A percentile compares a stretch with the other conserved stretches of the same genome.
phyloP scores from a whole-genome alignment of 768 basidiomycete species.

The Amanita rubescens region DNA sequence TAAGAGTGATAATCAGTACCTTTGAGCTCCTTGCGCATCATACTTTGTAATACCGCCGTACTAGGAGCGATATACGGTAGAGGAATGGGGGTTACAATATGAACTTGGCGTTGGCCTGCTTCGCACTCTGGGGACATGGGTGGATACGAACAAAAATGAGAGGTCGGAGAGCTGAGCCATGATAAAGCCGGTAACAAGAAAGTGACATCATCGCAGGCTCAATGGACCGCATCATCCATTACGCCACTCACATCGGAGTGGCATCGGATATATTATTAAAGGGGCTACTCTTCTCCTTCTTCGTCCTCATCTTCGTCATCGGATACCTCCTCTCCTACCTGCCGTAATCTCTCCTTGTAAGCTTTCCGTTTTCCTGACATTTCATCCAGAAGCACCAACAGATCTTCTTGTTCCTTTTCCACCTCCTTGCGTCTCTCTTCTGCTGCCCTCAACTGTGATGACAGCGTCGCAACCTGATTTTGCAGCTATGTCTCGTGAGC shows the following conservation, averaged over 20 bases:
- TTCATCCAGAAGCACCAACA: conserved; percentile 91
- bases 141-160: not conserved
- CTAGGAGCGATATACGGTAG: conserved; percentile 22
- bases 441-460: conserved; percentile 39
- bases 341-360: conserved; percentile 75
- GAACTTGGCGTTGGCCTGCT: conserved; percentile 5
- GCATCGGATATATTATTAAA: too few relatives aligned
- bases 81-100: conserved; percentile 25
- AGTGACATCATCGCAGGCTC: not conserved
- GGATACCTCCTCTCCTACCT: conserved; percentile 77
- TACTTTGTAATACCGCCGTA: conserved; percentile 19
- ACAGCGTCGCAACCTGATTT: conserved; percentile 37
- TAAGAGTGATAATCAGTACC: conserved; percentile 1
- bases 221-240: conserved; percentile 1
- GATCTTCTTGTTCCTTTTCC: conserved; percentile 95
- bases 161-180: too few relatives aligned
- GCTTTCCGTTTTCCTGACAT: conserved; percentile 74
- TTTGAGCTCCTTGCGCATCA: conserved; percentile 21
- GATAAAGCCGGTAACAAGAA: not conserved
- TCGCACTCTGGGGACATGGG: not conserved
- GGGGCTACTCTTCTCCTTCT: conserved; percentile 37
- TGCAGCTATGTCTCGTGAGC: conserved; percentile 21
- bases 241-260: conserved; percentile 13
- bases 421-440: conserved; percentile 70
- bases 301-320: conserved; percentile 86